Evolutionary conservation across 805 yeast species (phyloP), one percentile per base, ranked within the genome.

Genomic region (Candida wancherniae): DNA sequence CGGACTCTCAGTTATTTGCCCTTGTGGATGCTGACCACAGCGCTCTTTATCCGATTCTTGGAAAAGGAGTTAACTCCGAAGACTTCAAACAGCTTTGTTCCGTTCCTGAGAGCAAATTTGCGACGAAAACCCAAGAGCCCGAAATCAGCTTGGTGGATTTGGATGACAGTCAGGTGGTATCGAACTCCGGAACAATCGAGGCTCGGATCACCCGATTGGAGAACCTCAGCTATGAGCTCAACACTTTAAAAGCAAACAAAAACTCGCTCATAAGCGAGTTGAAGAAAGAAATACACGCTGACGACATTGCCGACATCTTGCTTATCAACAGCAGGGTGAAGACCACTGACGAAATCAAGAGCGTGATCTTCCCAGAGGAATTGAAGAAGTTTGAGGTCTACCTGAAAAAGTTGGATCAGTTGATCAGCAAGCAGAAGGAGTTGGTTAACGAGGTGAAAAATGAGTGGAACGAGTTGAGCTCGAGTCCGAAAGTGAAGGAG

Each of bases 241-340:
- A 73, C 35, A 65, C 73, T 25, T 51, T 86, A 36, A 77, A 77
- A 45, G 62, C 71, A 19, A 92, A 84, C 51, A 75, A 94, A 26
- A 53, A 62, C 5, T 65, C 75, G 22, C 67, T 80, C 2, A 62
- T 84, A 20, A 67, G 67, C 2, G 84, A 78, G 29, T 65, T 90
- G 47, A 86, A 86, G 49, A 69, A 64, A 5, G 72, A 73, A 28
- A 77, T 84, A 19, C 92, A 80, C 47, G 67, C 70, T 9, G 97
- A 90, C 57, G 97, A 90, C 51, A 85, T 87, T 29, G 80, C 95
- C 0, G 78, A 80, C 31, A 63, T 80, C 9, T 64, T 90, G 19
- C 72, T 90, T 6, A 62, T 80, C 42, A 80, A 84, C 50, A 60
- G 67, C 38, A 75, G 73, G 38, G 69, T 73, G 25, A 71, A 69